Base-by-base conservation (phyloP, 2,329 filamentous ascomycete species). In the Xylariaceae sp. region DNA sequence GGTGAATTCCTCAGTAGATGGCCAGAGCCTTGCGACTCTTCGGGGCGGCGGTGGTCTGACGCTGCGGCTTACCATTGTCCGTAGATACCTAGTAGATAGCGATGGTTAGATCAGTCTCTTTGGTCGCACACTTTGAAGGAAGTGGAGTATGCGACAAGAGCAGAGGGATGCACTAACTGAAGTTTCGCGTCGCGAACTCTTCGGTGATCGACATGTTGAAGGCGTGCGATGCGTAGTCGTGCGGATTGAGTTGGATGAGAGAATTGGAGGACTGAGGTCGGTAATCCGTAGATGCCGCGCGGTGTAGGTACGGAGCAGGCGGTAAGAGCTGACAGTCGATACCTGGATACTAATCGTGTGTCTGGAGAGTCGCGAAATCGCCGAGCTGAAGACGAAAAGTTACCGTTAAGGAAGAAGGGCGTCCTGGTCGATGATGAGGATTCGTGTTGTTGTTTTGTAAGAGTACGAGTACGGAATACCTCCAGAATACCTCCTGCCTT, bases 111-210 rank as follows among this genome's bases (percentile, higher is more conserved):
- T 52, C 65, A 57, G 49, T 49, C 56, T 51, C 9, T 53, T 64
- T 56, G 62, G 64, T 62, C 53, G 61, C 62, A 56, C 42, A 35
- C 4, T 30, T 30, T 30, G 51, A 42, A 52, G 50, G 45, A 34
- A 2, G 52, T 47, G 39, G 53, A 57, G 53, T 18, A 57, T 44
- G 55, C 60, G 52, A 52, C 37, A 18, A 56, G 58, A 45, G 54
- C 49, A 44, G 17, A 35, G 44, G n/a, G 53, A 37, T 61, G 34
- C 58, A 78, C 86, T 70, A 80, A 89, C 86, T 89, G 77, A 89
- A 89, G 77, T 89, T 89, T 71, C 87, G 80, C 62, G 86, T 87
- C 73, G 82, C 82, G 72, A 89, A 88, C 75, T 89, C 86, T 71
- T 89, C 86, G 75, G 83, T 83, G 77, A 89, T 80, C 73, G 85